Evolutionary conservation across 2,329 filamentous ascomycete genomes (phyloP).

Genomic region (Huntiella abstrusa): DNA sequence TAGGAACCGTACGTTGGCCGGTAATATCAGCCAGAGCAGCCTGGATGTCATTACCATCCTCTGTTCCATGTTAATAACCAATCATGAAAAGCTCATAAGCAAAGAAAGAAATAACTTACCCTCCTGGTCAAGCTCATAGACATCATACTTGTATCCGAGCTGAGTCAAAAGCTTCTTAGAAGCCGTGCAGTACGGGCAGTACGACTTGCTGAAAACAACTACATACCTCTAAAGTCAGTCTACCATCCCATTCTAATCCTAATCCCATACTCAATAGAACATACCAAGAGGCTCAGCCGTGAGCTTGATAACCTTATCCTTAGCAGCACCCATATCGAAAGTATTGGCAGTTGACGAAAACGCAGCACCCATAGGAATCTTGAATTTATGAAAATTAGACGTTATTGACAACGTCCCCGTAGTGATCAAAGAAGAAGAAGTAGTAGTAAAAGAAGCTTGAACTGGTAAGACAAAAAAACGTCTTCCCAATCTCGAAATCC

Average conservation of each 20-base stretch:
- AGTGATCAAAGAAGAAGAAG: no score
- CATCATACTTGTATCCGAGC: slow-evolving; percentile 51
- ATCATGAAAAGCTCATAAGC: not conserved
- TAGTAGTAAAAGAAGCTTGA: no score
- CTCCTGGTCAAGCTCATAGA: slow-evolving; percentile 70
- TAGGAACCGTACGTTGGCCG: slow-evolving; percentile 77
- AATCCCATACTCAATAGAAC: not conserved
- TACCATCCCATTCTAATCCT: not conserved
- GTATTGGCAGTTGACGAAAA: slow-evolving; percentile 25
- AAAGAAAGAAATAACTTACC: slow-evolving; percentile 33
- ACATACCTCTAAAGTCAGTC: not conserved
- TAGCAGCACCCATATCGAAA: slow-evolving; percentile 62
- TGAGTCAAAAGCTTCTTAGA: slow-evolving; percentile 58
- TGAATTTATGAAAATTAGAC: not conserved
- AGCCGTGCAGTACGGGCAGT: slow-evolving; percentile 79
- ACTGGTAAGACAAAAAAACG: no score
- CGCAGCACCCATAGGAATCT: slow-evolving; percentile 5
- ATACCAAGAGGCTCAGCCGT: slow-evolving; percentile 44
- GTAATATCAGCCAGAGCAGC: slow-evolving; percentile 62
- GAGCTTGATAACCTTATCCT: slow-evolving; percentile 64
- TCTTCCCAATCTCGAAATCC: no score
- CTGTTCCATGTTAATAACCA: slow-evolving; percentile 24
- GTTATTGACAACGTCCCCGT: no score
- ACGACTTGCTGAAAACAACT: slow-evolving; percentile 95
- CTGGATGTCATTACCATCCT: slow-evolving; percentile 70